Conservation (phyloP, 208 protist genomes). For the Wallacemonas sp. region DNA sequence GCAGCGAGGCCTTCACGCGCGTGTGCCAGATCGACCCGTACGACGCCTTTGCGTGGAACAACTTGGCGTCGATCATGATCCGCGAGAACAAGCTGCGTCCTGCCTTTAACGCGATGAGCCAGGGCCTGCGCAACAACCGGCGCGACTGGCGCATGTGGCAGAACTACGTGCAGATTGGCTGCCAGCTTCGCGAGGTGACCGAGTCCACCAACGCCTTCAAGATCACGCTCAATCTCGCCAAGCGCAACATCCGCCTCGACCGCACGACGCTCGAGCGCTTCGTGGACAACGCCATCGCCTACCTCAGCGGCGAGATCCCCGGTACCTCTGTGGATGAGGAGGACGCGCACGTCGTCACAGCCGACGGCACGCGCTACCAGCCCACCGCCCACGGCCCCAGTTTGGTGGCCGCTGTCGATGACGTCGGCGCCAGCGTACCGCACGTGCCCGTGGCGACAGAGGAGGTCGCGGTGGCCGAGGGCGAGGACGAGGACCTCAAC, state of each 20-base stretch:
- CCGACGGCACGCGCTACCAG: conserved; percentile 10
- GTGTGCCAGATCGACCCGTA: conserved; percentile 90
- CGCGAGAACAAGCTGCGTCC: conserved; percentile 75
- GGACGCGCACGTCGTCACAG: conserved; percentile 1
- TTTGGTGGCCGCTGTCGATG: conserved; percentile 8
- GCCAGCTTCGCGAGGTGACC: conserved; percentile 81
- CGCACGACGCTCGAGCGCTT: conserved; percentile 63
- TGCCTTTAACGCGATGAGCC: conserved; percentile 90
- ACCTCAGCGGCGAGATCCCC: conserved; percentile 72
- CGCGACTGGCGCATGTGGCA: conserved; percentile 92
- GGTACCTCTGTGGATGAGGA: conserved; percentile 43
- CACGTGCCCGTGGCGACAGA: neutral
- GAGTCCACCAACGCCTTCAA: conserved; percentile 83
- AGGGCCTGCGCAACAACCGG: conserved; percentile 85
- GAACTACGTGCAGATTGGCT: conserved; percentile 91
- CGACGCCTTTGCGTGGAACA: conserved; percentile 92
- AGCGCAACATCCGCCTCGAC: conserved; percentile 72
- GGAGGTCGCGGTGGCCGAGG: neutral
- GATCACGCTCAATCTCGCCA: conserved; percentile 76
- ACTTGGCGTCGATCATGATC: conserved; percentile 86
- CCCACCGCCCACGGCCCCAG: neutral
- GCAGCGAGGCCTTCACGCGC: conserved; percentile 87
- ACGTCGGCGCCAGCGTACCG: neutral
- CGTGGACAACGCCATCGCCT: conserved; percentile 78
- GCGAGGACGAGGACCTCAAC: conserved; percentile 19